Conservation (phyloP, 306 rosid species). For the Dryas octopetala region DNA sequence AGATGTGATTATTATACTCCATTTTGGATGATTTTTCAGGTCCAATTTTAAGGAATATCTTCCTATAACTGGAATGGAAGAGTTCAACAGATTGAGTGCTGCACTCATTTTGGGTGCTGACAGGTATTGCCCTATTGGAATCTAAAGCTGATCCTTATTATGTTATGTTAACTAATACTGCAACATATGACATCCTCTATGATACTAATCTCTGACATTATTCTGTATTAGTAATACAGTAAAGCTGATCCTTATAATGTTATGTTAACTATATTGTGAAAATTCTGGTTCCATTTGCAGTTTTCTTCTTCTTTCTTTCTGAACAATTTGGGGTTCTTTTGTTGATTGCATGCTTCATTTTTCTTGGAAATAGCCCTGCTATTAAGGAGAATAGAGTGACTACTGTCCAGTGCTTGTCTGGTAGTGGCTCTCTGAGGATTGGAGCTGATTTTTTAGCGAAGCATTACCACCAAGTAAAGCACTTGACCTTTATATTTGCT, state of each 20-base stretch:
- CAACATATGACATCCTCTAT: not conserved
- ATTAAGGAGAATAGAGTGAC: constrained; percentile 80
- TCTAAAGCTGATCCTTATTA: too few species aligned
- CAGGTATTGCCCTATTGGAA: constrained; percentile 43
- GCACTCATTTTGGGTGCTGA: constrained; percentile 82
- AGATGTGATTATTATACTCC: constrained; percentile 14
- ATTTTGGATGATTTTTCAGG: constrained; percentile 43
- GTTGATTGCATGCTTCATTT: constrained; percentile 4
- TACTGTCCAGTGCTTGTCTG: constrained; percentile 89
- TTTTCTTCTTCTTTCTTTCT: not conserved
- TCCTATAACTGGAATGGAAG: constrained; percentile 78
- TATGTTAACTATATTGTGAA: too few species aligned
- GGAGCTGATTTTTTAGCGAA: constrained; percentile 92
- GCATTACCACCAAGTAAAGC: constrained; percentile 73
- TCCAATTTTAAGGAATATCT: constrained; percentile 74
- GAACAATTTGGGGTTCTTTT: not conserved
- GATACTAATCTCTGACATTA: not conserved
- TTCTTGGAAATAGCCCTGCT: constrained; percentile 59
- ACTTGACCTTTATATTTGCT: not conserved
- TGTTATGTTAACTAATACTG: not conserved
- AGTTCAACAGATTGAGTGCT: constrained; percentile 83
- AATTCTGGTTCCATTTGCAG: not conserved
- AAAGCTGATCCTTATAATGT: too few species aligned
- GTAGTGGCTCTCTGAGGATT: constrained; percentile 86
- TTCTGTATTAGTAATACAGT: not conserved